Percentiles rank a stretch among this genome's conserved stretches.
Conservation (phyloP, 225 moss, liverwort and hornwort genomes). For the Thuidium tamariscinum region DNA sequence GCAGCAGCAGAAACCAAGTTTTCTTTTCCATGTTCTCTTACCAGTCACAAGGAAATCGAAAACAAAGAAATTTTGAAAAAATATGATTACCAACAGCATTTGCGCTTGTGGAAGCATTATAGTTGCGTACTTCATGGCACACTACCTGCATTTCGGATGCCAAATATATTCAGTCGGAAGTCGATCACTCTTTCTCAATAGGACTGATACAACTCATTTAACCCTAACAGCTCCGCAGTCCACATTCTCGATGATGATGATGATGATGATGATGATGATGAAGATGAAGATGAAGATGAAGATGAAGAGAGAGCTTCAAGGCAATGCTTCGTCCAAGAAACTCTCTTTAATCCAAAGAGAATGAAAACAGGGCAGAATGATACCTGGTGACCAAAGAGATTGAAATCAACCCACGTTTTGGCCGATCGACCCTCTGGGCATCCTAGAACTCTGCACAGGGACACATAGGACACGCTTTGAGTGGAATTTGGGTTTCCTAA, state of each 20-base stretch:
- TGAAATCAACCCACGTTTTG: slow-evolving; percentile 57
- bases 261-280: too few relatives aligned
- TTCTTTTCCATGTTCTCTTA: background rate
- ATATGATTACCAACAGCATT: slow-evolving; percentile 34
- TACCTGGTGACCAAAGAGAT: slow-evolving; percentile 55
- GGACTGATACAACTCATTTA: background rate
- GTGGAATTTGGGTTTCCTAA: background rate
- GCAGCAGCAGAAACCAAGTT: background rate
- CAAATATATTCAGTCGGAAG: background rate
- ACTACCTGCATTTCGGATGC: slow-evolving; percentile 25
- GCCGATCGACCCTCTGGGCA: slow-evolving; percentile 52
- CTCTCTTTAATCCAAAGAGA: background rate
- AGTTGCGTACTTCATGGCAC: slow-evolving; percentile 46
- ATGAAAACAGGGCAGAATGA: background rate
- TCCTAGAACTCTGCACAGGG: slow-evolving; percentile 31
- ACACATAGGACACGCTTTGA: background rate
- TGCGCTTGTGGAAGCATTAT: slow-evolving; percentile 37
- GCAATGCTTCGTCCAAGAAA: background rate
- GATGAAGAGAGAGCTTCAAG: background rate
- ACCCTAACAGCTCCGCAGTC: background rate
- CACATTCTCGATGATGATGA: background rate
- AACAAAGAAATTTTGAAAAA: background rate
- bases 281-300: too few relatives aligned
- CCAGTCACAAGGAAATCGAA: background rate
- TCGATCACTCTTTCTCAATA: background rate